Evolutionary conservation across 2,329 filamentous ascomycete species (phyloP).

Genomic region (Gaeumannomyces tritici): DNA sequence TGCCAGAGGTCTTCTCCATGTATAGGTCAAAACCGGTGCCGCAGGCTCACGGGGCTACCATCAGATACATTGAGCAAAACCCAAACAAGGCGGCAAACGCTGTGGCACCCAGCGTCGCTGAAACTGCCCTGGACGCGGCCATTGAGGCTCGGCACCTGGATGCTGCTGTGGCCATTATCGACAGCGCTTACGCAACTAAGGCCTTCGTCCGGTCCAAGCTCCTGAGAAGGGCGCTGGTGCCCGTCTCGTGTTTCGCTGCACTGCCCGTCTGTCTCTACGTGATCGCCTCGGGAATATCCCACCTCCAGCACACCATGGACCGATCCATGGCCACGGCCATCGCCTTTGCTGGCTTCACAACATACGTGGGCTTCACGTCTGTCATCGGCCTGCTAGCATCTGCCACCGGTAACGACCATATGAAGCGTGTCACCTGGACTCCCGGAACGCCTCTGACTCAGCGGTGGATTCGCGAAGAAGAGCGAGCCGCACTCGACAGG

Average conservation of each 20-base stretch:
- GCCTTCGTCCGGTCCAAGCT: conserved; percentile 62
- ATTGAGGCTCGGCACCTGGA: conserved; percentile 71
- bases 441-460: conserved; percentile 70
- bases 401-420: conserved; percentile 86
- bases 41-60: conserved; percentile 12
- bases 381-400: conserved; percentile 77
- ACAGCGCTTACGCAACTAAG: conserved; percentile 55
- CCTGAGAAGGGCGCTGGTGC: conserved; percentile 52
- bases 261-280: conserved; percentile 62
- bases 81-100: conserved; percentile 62
- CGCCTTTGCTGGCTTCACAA: conserved; percentile 69
- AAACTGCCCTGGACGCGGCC: conserved; percentile 67
- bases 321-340: conserved; percentile 63
- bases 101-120: conserved; percentile 60
- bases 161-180: conserved; percentile 66
- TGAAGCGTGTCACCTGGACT: conserved; percentile 87
- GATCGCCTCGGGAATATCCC: conserved; percentile 56
- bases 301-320: conserved; percentile 69
- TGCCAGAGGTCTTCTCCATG: conserved; percentile 71
- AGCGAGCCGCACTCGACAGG: conserved; percentile 76
- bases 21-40: conserved; percentile 79
- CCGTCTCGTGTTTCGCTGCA: conserved; percentile 42
- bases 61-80: conserved; percentile 51
- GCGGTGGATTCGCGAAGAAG: conserved; percentile 83
- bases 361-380: conserved; percentile 73